These are phyloP conservation scores for Acanthamoeba healyi DNA, from an alignment of 208 protist genomes.

Conservation along the genomic window DNA sequence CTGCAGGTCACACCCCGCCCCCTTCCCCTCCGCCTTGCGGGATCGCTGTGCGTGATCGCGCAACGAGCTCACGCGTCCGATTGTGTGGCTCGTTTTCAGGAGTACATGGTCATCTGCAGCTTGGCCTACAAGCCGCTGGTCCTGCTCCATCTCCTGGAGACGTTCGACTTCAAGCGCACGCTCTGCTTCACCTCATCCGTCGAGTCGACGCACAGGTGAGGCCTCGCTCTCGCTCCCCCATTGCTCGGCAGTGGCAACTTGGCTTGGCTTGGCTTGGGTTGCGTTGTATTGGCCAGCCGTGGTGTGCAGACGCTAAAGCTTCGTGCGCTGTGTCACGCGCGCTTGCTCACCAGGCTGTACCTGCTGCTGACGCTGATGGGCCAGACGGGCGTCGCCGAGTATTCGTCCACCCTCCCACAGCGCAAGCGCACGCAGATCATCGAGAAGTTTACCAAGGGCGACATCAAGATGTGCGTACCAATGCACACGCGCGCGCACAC, in stretches of 20 bases:
- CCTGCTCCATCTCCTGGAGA: constrained; percentile 52
- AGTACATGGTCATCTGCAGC: constrained; percentile 80
- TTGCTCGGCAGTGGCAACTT: neutral
- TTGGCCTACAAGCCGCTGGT: constrained; percentile 79
- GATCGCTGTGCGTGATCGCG: too few species aligned
- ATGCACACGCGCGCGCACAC: neutral
- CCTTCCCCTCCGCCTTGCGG: neutral
- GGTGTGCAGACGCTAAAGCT: too few species aligned
- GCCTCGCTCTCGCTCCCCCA: neutral
- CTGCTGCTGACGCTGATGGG: constrained; percentile 79
- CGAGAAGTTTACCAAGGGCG: constrained; percentile 40
- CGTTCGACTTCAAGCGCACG: constrained; percentile 60
- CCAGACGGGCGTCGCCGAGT: constrained; percentile 78
- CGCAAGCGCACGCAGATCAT: constrained; percentile 62
- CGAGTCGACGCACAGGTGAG: constrained; percentile 79
- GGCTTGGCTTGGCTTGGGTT: too few species aligned
- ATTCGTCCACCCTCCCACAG: constrained; percentile 69
- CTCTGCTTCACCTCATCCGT: constrained; percentile 86
- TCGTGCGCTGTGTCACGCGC: neutral
- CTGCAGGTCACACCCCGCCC: constrained; percentile 79
- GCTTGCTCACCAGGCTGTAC: constrained; percentile 73
- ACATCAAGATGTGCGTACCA: constrained; percentile 72
- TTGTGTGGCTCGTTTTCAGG: neutral
- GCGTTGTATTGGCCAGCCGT: too few species aligned
- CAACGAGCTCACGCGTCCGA: too few species aligned